Percentiles rank a stretch among this genome's conserved stretches.
phyloP scores from a whole-genome alignment of 2,329 filamentous ascomycete species.

The Domatiomyces globalis region DNA sequence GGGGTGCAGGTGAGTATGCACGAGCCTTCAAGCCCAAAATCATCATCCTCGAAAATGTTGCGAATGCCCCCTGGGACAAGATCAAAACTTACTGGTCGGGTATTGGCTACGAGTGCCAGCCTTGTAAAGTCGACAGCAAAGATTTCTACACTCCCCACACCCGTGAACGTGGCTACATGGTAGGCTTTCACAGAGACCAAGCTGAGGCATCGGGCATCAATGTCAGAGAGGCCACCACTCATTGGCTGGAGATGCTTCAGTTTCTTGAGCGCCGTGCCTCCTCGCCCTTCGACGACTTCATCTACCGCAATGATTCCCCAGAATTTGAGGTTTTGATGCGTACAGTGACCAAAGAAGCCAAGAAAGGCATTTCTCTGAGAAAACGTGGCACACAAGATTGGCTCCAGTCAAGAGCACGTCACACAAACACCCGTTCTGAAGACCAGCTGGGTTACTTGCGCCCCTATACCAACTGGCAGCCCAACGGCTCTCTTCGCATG shows the following conservation, averaged over 20 bases:
- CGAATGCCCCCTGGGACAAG: slow-evolving; percentile 43
- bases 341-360: background rate
- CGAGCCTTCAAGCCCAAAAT: slow-evolving; percentile 43
- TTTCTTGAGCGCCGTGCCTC: slow-evolving; percentile 44
- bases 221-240: slow-evolving; percentile 18
- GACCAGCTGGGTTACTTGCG: slow-evolving; percentile 39
- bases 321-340: background rate
- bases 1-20: slow-evolving; percentile 45
- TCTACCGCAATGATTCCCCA: slow-evolving; percentile 22
- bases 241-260: slow-evolving; percentile 35
- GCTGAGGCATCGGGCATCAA: slow-evolving; percentile 15
- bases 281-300: slow-evolving; percentile 46
- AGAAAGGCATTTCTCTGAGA: slow-evolving; percentile 26
- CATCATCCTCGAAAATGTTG: slow-evolving; percentile 60
- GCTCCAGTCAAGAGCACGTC: slow-evolving; percentile 44
- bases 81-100: slow-evolving; percentile 33
- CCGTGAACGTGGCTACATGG: slow-evolving; percentile 44
- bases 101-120: slow-evolving; percentile 43
- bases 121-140: slow-evolving; percentile 49
- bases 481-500: slow-evolving; percentile 38
- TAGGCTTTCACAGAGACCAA: slow-evolving; percentile 36
- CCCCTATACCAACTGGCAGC: slow-evolving; percentile 47
- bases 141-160: slow-evolving; percentile 62
- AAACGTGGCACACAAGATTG: slow-evolving; percentile 32
- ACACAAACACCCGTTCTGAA: slow-evolving; percentile 40